Base-by-base conservation (phyloP, 345 rosid genomes). In the Anacardium occidentale region DNA sequence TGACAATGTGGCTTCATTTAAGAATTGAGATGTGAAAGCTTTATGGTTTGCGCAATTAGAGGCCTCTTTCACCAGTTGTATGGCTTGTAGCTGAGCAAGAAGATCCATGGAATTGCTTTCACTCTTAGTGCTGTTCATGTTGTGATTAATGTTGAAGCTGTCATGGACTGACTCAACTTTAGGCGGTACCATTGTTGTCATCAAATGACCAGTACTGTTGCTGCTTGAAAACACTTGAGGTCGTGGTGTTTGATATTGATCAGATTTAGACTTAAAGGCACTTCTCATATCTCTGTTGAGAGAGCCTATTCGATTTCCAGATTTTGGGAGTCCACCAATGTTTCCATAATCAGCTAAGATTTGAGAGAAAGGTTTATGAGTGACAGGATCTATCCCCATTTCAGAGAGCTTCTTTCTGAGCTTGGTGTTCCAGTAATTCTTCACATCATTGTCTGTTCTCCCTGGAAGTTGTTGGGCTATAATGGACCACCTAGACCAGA, bases 381-480 rank as follows among this genome's bases (percentile, higher is more conserved):
- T 92, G 65, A 91, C 89, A 37, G 90, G 99, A 77, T 95, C 99
- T 51, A 95, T 95, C 25, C 99, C 99, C 94, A 88, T 91, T 55
- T 88, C 92, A n/a, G 83, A 68, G 34, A 95, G 93, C 86, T 88
- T 95, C 85, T 92, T 92, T 80, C 84, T 86, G 29, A 92, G 90
- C 84, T 83, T 92, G 3, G 97, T 84, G 83, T 95, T 95, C 98
- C 99, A 91, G 82, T 88, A 84, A 74, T 91, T 95, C 64, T 95
- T 95, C 71, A 95, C 97, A 75, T 95, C 98, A 57, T 92, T 92
- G 77, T 92, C 98, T 40, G 96, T 92, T 82, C 97, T 87, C 20
- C 98, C 99, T 2, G 97, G 96, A 15, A 95, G 85, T 20, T 87
- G 98, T 68, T 91, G 97, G 60, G 99, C 99, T 72, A 92, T 92